Percentiles rank a stretch among this genome's conserved stretches.
Evolutionary conservation across 805 yeast genomes (phyloP).

Genomic region (Ogataea trehalophila): DNA sequence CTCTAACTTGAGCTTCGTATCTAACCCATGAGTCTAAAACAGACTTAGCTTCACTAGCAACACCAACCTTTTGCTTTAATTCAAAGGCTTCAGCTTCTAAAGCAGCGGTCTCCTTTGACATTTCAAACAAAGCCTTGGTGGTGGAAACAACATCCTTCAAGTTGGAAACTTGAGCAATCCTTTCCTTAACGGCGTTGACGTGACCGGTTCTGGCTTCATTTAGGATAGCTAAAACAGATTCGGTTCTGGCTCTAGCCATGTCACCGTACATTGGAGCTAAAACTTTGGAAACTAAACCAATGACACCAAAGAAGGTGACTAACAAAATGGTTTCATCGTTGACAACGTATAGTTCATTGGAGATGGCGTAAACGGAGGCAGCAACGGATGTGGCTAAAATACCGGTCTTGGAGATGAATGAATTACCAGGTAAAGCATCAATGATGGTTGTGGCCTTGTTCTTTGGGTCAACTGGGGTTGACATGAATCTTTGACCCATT

Average conservation of each 20-base stretch:
- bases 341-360: slow-evolving; percentile 86
- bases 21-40: slow-evolving; percentile 99
- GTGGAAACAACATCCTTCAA: slow-evolving; percentile 88
- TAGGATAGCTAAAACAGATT: slow-evolving; percentile 47
- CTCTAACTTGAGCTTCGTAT: slow-evolving; percentile 95
- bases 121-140: slow-evolving; percentile 86
- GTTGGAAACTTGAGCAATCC: slow-evolving; percentile 84
- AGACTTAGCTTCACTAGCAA: slow-evolving; percentile 86
- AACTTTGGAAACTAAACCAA: slow-evolving; percentile 72
- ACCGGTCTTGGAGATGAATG: slow-evolving; percentile 86
- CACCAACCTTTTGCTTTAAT: slow-evolving; percentile 84
- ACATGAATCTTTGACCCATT: slow-evolving; percentile 60
- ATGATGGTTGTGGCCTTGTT: slow-evolving; percentile 85
- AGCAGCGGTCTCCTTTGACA: slow-evolving; percentile 94
- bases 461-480: slow-evolving; percentile 76
- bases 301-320: slow-evolving; percentile 72
- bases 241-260: slow-evolving; percentile 84
- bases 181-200: slow-evolving; percentile 85
- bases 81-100: slow-evolving; percentile 93
- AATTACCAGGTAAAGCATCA: slow-evolving; percentile 91
- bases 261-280: slow-evolving; percentile 93
- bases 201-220: slow-evolving; percentile 87
- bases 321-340: slow-evolving; percentile 91
- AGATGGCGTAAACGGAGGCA: slow-evolving; percentile 88
- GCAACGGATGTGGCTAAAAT: slow-evolving; percentile 92